Conservation (phyloP, 139 green algal species). For the Astrephomene gubernaculifera region DNA sequence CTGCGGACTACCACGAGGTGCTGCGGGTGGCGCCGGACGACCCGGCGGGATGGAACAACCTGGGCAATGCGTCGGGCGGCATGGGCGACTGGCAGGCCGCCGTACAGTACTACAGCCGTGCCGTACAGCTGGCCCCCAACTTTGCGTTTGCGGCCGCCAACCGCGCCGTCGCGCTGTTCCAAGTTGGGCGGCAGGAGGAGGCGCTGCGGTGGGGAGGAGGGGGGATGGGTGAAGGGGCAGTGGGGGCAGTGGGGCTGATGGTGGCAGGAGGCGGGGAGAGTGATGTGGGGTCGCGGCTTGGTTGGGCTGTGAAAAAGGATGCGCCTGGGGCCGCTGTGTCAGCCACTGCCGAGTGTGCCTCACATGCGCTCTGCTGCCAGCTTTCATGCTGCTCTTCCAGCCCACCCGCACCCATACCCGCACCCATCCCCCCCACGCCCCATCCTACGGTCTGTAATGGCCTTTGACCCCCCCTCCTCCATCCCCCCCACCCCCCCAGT, state of each 20-base stretch:
- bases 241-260: background rate
- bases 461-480: background rate
- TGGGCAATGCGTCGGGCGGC: conserved; percentile 79
- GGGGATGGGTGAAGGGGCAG: background rate
- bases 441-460: background rate
- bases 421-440: background rate
- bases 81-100: conserved; percentile 68
- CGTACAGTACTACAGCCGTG: conserved; percentile 71
- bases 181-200: conserved; percentile 72
- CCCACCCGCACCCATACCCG: background rate
- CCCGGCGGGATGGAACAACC: conserved; percentile 90
- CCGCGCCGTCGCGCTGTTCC: conserved; percentile 76
- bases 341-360: background rate
- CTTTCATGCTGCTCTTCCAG: background rate
- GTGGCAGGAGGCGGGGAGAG: background rate
- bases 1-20: conserved; percentile 83
- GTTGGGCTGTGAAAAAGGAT: too few relatives aligned
- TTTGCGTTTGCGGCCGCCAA: conserved; percentile 91
- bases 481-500: conserved; percentile 21
- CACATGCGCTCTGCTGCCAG: background rate
- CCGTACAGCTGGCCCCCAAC: conserved; percentile 72
- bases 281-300: too few relatives aligned
- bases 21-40: conserved; percentile 76
- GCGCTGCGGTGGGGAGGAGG: conserved; percentile 48
- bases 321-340: too few relatives aligned